phyloP scores from a whole-genome alignment of 1,284 basidiomycete genomes.

The Puccinia triticina region DNA sequence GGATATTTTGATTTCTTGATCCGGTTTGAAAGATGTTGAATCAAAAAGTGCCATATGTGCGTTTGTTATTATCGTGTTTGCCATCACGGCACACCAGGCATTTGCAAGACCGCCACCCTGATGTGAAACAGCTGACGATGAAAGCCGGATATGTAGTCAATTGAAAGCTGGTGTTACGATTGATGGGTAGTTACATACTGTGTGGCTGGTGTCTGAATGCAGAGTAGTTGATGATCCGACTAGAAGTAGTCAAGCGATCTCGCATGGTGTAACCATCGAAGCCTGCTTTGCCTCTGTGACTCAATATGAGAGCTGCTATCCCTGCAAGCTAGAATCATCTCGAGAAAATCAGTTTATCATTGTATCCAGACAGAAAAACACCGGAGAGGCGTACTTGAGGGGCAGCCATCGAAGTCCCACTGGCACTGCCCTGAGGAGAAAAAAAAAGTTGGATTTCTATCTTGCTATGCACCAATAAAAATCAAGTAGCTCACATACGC shows the following conservation, averaged over 20 bases:
- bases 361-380: not conserved
- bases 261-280: slow-evolving; percentile 39
- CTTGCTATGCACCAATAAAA: not conserved
- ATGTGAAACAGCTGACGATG: slow-evolving; percentile 40
- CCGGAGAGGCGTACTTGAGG: slow-evolving; percentile 25
- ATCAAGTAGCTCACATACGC: slow-evolving; percentile 23
- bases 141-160: not conserved
- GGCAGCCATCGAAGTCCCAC: slow-evolving; percentile 47
- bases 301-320: slow-evolving; percentile 45
- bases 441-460: not conserved
- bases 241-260: slow-evolving; percentile 33
- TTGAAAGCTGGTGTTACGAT: not conserved
- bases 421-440: slow-evolving; percentile 16
- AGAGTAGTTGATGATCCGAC: not conserved
- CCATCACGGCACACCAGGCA: slow-evolving; percentile 49
- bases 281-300: slow-evolving; percentile 12
- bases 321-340: slow-evolving; percentile 34
- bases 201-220: not conserved
- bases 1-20: slow-evolving; percentile 26
- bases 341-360: not conserved
- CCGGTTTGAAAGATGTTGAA: slow-evolving; percentile 25
- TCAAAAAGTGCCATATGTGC: slow-evolving; percentile 39
- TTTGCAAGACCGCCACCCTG: slow-evolving; percentile 47
- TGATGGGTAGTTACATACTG: not conserved
- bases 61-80: slow-evolving; percentile 39